Base-by-base conservation (phyloP, 2,329 filamentous ascomycete genomes). In the Colletotrichum caudatum region DNA sequence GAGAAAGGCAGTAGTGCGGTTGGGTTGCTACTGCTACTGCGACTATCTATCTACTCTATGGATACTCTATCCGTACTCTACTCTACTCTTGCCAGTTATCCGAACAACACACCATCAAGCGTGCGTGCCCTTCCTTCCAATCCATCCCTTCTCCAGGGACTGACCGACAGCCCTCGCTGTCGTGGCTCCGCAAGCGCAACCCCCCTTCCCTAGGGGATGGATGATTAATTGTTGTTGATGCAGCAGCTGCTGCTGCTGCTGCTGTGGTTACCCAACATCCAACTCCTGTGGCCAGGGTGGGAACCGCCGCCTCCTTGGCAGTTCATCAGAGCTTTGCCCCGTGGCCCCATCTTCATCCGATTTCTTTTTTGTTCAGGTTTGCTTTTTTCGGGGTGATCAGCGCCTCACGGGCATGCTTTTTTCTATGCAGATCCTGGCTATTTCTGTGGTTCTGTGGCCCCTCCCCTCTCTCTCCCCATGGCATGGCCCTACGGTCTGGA, bases 1-100 rank as follows among this genome's bases (percentile, higher is more conserved):
- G 39, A 56, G 66, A 66, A 73, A 48, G 66, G 66, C 58, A 65
- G 57, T 64, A 51, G 58, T 67, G 68, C 51, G 64, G 64, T 57
- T 57, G 57, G 64, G 64, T 57, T 57, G 57, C 62, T 57, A 7
- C 39, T 46, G 29, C 57, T 39, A n/a, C 66, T 62, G 23, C 53
- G 18, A n/a, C 44, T 46, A 6, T 5, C 3, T 18, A 41, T 2
- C 14, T 14, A 39, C 37, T 44, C 3, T 29, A n/a, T n/a, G n/a
- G n/a, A n/a, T n/a, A 29, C 29, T 29, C 29, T 29, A 29, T 3
- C 26, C 26, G 26, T 29, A 29, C 29, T 29, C 29, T 37, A 37
- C 35, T 37, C 35, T 46, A 39, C 51, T 39, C 26, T 48, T 56
- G 46, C 48, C 67, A 69, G 33, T 51, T 7, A 26, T 51, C 46